Percentiles rank a stretch among this genome's conserved stretches.
phyloP scores from a whole-genome alignment of 1,139 yeast genomes.

The Kodamaea ohmeri region DNA sequence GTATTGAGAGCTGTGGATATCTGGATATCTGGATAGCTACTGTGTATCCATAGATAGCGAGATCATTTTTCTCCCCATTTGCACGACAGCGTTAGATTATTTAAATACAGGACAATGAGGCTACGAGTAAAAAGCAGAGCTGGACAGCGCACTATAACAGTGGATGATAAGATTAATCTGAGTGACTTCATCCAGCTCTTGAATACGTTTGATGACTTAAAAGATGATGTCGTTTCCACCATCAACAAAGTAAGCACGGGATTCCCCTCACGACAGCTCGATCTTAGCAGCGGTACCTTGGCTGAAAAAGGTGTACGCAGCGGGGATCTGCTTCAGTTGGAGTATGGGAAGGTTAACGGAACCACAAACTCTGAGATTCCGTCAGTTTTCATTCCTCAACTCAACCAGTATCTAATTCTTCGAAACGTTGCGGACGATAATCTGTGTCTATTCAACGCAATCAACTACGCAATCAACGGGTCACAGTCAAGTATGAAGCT shows the following conservation, averaged over 20 bases:
- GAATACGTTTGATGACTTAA: slow-evolving; percentile 14
- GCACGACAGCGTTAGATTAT: slow-evolving; percentile 3
- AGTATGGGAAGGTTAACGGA: slow-evolving; percentile 16
- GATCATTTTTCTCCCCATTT: neutral
- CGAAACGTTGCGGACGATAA: slow-evolving; percentile 76
- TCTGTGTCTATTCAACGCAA: slow-evolving; percentile 73
- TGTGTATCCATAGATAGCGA: too few relatives aligned
- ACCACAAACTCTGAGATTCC: slow-evolving; percentile 25
- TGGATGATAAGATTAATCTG: slow-evolving; percentile 14
- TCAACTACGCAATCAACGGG: slow-evolving; percentile 53
- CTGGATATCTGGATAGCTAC: too few relatives aligned
- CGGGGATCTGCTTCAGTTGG: slow-evolving; percentile 58
- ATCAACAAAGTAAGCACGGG: slow-evolving; percentile 44
- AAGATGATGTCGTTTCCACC: slow-evolving; percentile 14
- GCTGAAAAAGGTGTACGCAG: slow-evolving; percentile 44
- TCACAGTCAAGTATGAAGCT: slow-evolving; percentile 25
- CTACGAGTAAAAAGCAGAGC: slow-evolving; percentile 23
- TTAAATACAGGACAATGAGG: slow-evolving; percentile 19
- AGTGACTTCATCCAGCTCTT: slow-evolving; percentile 21
- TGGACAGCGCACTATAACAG: slow-evolving; percentile 18
- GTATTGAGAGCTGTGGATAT: too few relatives aligned
- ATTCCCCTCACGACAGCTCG: slow-evolving; percentile 56
- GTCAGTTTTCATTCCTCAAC: slow-evolving; percentile 21
- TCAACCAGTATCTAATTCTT: slow-evolving; percentile 37
- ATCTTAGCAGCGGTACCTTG: slow-evolving; percentile 25